Evolutionary conservation across 176 grass and related monocot genomes (phyloP).

Genomic region (Ananas comosus): DNA sequence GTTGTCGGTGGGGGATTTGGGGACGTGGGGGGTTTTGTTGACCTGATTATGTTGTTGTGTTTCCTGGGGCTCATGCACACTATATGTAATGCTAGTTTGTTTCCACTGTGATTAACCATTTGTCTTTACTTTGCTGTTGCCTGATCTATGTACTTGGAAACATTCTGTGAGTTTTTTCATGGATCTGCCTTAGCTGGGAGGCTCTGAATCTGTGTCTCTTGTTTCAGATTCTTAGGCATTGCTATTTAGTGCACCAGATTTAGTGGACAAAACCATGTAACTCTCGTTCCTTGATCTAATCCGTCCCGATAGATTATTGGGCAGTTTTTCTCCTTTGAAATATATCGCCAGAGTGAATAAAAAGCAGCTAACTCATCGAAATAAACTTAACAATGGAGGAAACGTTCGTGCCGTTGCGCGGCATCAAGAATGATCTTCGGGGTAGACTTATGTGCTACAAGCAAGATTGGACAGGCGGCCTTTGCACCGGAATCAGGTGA

Average conservation of each 20-base stretch:
- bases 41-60: not conserved
- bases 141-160: not conserved
- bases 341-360: not conserved
- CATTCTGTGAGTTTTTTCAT: not conserved
- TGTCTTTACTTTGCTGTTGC: not conserved
- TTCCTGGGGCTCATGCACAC: not conserved
- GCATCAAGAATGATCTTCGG: constrained; percentile 76
- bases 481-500: constrained; percentile 75
- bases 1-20: not conserved
- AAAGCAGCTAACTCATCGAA: not conserved
- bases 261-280: not conserved
- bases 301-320: not conserved
- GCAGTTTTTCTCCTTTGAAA: not conserved
- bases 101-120: not conserved
- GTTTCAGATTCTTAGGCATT: no score
- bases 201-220: not conserved
- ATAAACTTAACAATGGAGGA: constrained; percentile 54
- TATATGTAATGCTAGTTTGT: not conserved
- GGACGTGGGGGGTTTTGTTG: not conserved
- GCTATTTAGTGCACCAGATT: not conserved
- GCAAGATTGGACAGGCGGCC: constrained; percentile 90
- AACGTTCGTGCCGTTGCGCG: constrained; percentile 70
- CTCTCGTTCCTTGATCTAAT: not conserved
- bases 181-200: not conserved
- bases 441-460: constrained; percentile 82